A percentile compares a stretch with the other conserved stretches of the same genome.
phyloP scores from a whole-genome alignment of 805 yeast species.

The Grigorovia jiainica region DNA sequence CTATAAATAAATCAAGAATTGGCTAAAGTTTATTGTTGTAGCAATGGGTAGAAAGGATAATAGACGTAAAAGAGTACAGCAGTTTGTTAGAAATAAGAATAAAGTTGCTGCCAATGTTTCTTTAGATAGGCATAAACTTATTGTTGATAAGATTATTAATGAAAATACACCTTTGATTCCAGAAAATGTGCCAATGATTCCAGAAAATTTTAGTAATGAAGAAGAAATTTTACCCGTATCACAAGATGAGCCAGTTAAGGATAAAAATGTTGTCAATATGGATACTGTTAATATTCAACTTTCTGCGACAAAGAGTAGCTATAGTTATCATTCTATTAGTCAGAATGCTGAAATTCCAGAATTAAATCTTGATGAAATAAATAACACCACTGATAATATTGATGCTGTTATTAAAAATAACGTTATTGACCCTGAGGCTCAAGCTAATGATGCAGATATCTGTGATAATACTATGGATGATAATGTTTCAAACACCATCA shows the following conservation, averaged over 20 bases:
- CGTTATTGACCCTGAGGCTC: not conserved
- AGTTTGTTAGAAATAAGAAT: slow-evolving; percentile 6
- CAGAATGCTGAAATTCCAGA: not conserved
- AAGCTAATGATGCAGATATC: not conserved
- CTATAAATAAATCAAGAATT: too few relatives aligned
- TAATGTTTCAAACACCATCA: too few relatives aligned
- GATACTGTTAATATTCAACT: not conserved
- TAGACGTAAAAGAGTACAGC: slow-evolving; percentile 10
- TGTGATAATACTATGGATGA: not conserved
- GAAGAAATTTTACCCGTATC: not conserved
- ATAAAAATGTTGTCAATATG: not conserved
- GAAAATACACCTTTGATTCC: slow-evolving; percentile 1
- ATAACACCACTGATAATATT: too few relatives aligned
- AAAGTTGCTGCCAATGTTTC: not conserved
- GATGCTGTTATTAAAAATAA: too few relatives aligned
- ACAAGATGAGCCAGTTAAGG: not conserved
- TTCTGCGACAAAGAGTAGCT: not conserved
- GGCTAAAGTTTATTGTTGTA: not conserved
- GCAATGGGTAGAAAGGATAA: slow-evolving; percentile 13
- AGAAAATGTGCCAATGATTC: not conserved
- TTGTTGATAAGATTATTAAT: not conserved
- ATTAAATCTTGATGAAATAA: not conserved
- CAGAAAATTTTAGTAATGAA: not conserved
- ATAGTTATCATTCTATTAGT: not conserved
- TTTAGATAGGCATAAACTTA: not conserved